phyloP scores from a whole-genome alignment of 2,329 filamentous ascomycete genomes.

The Hypoxylon sp. region DNA sequence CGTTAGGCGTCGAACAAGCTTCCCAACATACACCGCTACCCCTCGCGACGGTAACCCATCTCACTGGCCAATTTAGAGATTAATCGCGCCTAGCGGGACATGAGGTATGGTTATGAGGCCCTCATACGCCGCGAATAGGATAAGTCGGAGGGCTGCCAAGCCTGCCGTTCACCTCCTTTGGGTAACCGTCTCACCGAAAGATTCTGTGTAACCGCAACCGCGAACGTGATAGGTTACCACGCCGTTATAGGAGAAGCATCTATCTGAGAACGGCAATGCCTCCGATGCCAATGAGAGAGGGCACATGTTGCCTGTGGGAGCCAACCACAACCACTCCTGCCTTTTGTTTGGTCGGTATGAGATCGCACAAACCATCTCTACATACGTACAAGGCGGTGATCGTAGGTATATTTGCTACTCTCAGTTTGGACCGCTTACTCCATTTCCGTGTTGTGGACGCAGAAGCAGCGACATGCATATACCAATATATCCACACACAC shows the following conservation, averaged over 20 bases:
- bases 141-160: background rate
- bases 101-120: background rate
- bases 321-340: background rate
- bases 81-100: background rate
- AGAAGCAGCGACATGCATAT: background rate
- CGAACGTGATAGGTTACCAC: background rate
- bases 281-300: background rate
- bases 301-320: background rate
- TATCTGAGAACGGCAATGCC: background rate
- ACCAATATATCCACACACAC: too few relatives aligned
- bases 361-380: background rate
- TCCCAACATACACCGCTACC: background rate
- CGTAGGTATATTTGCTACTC: background rate
- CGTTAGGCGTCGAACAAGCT: background rate
- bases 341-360: background rate
- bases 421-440: background rate
- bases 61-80: background rate
- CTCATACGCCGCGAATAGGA: background rate
- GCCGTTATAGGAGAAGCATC: background rate
- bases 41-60: background rate
- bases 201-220: background rate
- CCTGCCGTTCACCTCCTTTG: background rate
- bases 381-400: background rate
- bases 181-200: slow-evolving; percentile 2
- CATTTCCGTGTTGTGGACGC: background rate